Evolutionary conservation across 768 basidiomycete species (phyloP), one percentile per base, ranked within the genome.

Genomic region (Boletus rex-veris): DNA sequence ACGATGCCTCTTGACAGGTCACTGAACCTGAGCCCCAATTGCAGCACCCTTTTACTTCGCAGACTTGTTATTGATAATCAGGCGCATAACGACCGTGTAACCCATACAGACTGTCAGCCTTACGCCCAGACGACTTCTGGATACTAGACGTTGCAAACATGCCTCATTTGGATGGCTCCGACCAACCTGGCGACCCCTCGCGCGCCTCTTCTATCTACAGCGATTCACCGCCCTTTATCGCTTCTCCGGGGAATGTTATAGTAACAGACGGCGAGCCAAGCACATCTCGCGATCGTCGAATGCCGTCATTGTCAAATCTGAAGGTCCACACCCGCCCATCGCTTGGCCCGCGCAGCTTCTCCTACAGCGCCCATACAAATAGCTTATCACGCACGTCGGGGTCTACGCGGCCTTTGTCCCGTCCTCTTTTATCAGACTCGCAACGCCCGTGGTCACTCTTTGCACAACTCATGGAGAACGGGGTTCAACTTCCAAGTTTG

Each of bases 101-200:
- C n/a, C 16, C 44, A 33, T 38, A 8, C 24, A 6, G 19, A 48
- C 36, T 24, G 21, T 39, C 21, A 15, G 19, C 15, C 15, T 24
- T 45, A 21, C 31, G 31, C 30, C 14, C 49, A 8, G 28, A n/a
- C 48, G 33, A 28, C 26, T 24, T 39, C 12, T 9, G 31, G 16
- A 46, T n/a, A 42, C 31, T 10, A 14, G 33, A 35, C 33, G 14
- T 14, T 35, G 35, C 11, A 12, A 14, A 33, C 49, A 63, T 65
- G 61, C 55, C 57, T 19, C 31, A 24, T 52, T 35, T 39, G 64
- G 92, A 90, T 55, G 80, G 80, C 62, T 78, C 93, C 71, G 85
- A 84, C 73, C 88, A 92, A 74, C 95, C 89, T 68, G 84, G 90
- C 65, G 85, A 90, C 77, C 88, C 89, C 81, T 74, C 94, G 62